Base-by-base conservation (phyloP, 495 filamentous ascomycete genomes). In the Xylaria intraflava region DNA sequence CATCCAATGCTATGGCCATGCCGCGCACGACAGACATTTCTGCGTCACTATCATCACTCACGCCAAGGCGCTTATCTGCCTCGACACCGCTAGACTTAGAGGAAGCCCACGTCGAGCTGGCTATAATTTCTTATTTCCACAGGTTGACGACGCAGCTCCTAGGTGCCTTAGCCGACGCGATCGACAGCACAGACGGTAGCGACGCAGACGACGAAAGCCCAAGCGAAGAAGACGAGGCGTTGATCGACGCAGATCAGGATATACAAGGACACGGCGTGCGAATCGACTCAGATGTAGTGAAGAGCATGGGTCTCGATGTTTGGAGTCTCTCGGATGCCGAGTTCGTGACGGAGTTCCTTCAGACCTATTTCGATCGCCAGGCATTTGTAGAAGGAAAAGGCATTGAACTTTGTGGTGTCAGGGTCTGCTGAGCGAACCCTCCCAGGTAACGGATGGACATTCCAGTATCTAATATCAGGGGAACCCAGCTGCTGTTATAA, bases 41-140 rank as follows among this genome's bases (percentile, higher is more conserved):
- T 12, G 56, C 62, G 35, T 79, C 67, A n/a, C 57, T 72, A n/a
- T 56, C 66, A 9, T 73, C 70, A 16, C 56, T 72, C 6, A 65
- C 63, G 16, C 65, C 65, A 12, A 60, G 58, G 16, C 58, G 58
- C 6, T 39, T 54, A 19, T 62, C 54, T 5, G 16, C 43, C 27
- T 6, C 56, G 46, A 53, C 42, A 26, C 54, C 46, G 44, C 51
- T 58, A 27, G 33, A 59, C 46, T 31, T 66, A 53, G 62, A 69
- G 16, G 65, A 65, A 56, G 72, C 70, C 39, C 52, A 67, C 27
- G 27, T 65, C 33, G 89, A 93, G 65, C 82, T 92, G 60, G 83
- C 87, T 3, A 73, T 95, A 23, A 86, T 96, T 39, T 87, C 88
- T 0, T 96, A 93, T 67, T 98, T 98, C 73, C 93, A 95, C 65